Conservation (phyloP, 305 asterid species). For the Euphrasia arctica region DNA sequence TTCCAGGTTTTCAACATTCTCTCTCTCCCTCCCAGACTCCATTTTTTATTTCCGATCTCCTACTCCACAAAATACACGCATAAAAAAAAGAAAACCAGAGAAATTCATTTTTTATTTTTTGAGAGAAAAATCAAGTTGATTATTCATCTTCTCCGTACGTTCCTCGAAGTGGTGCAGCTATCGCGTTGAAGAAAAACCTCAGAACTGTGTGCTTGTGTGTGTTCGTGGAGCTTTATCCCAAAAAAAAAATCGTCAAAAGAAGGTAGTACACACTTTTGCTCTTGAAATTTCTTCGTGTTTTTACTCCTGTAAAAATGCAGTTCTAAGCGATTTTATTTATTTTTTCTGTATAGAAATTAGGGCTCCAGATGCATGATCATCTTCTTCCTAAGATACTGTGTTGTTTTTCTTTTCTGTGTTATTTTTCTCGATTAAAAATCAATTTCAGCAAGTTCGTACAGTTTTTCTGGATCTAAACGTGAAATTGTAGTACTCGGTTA, state of each 20-base stretch:
- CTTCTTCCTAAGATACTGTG: background rate
- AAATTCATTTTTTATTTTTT: too few relatives aligned
- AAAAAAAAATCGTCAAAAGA: background rate
- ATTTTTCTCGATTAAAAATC: slow-evolving; percentile 12
- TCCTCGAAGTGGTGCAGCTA: background rate
- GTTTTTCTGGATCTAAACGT: background rate
- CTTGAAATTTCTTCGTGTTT: background rate
- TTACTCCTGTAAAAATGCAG: background rate
- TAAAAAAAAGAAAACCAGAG: background rate
- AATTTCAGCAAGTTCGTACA: background rate
- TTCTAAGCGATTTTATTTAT: background rate
- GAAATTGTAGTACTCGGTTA: background rate
- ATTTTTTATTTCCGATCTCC: background rate
- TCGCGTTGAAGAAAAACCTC: background rate
- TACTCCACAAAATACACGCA: too few relatives aligned
- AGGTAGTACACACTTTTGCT: background rate
- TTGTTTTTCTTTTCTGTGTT: background rate
- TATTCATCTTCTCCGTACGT: background rate
- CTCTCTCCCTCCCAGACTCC: background rate
- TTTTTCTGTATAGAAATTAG: background rate
- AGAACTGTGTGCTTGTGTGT: background rate
- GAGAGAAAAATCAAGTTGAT: background rate
- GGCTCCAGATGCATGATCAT: background rate
- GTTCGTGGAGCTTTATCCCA: background rate
- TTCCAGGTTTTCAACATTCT: background rate